Percentiles rank a stretch among this genome's conserved stretches.
phyloP scores from a whole-genome alignment of 169 alveolate genomes.

The Eimeria necatrix region DNA sequence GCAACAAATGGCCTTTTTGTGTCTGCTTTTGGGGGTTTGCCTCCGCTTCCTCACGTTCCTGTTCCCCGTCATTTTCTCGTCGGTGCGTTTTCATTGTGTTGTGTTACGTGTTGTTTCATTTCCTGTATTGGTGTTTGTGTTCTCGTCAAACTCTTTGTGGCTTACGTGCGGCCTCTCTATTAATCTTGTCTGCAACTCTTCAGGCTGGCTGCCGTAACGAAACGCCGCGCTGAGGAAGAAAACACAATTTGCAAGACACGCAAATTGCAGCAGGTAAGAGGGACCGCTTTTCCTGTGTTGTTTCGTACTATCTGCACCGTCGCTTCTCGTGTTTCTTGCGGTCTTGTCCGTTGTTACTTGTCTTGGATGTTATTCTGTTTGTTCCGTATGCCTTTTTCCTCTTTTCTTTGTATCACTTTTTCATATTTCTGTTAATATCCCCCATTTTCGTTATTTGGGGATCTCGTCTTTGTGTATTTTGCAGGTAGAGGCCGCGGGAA shows the following conservation, averaged over 20 bases:
- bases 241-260: conserved; percentile 45
- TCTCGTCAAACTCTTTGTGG: background rate
- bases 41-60: background rate
- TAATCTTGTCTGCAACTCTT: background rate
- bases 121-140: background rate
- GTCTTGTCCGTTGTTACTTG: background rate
- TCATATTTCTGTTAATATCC: background rate
- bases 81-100: background rate
- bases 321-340: background rate
- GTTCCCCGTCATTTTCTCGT: background rate
- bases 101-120: background rate
- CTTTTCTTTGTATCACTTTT: background rate
- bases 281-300: background rate
- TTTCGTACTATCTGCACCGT: background rate
- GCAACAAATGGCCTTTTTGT: background rate
- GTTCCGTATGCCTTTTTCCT: background rate
- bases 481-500: conserved; percentile 62
- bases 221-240: conserved; percentile 42
- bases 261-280: conserved; percentile 31
- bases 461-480: background rate
- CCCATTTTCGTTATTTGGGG: background rate
- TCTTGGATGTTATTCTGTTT: background rate
- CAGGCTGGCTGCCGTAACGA: conserved; percentile 40
- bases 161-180: background rate
- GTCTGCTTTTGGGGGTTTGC: background rate